These are phyloP conservation scores for Xylariomycetidae sp. DNA, from an alignment of 2,329 filamentous ascomycete species.

Conservation along the genomic window DNA sequence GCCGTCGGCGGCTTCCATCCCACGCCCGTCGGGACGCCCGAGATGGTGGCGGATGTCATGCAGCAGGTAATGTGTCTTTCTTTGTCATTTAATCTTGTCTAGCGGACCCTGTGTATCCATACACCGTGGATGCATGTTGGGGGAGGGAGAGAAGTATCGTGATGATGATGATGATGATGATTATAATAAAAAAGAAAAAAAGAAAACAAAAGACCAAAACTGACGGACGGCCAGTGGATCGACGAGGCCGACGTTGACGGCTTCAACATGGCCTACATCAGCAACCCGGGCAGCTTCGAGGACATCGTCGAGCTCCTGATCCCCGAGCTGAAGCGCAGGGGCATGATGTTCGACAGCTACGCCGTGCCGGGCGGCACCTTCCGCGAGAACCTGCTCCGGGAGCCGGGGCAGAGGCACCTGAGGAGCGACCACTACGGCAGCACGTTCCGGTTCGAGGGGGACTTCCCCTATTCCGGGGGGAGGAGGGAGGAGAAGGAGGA, in stretches of 20 bases:
- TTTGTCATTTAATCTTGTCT: too few relatives aligned
- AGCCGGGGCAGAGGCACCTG: slow-evolving; percentile 4
- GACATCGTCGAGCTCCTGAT: slow-evolving; percentile 61
- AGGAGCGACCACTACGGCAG: slow-evolving; percentile 7
- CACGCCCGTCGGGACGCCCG: slow-evolving; percentile 56
- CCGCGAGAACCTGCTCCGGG: slow-evolving; percentile 6
- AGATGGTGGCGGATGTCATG: slow-evolving; percentile 55
- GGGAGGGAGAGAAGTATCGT: too few relatives aligned
- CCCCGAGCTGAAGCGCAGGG: slow-evolving; percentile 55
- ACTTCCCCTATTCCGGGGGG: background rate
- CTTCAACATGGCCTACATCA: slow-evolving; percentile 65
- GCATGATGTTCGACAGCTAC: slow-evolving; percentile 20
- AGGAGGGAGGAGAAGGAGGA: too few relatives aligned
- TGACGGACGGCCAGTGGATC: slow-evolving; percentile 62
- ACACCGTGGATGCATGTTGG: too few relatives aligned
- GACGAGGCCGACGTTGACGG: slow-evolving; percentile 65
- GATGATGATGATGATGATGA: too few relatives aligned
- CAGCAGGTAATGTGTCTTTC: too few relatives aligned
- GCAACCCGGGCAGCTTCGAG: slow-evolving; percentile 61
- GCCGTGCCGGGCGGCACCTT: slow-evolving; percentile 7
- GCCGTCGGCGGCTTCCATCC: slow-evolving; percentile 62
- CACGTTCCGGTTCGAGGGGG: slow-evolving; percentile 4
- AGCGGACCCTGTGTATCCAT: too few relatives aligned
- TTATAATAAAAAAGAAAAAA: too few relatives aligned
- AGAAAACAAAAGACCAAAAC: too few relatives aligned